phyloP scores from a whole-genome alignment of 148 eudicot species.

The Selenicereus undatus region DNA sequence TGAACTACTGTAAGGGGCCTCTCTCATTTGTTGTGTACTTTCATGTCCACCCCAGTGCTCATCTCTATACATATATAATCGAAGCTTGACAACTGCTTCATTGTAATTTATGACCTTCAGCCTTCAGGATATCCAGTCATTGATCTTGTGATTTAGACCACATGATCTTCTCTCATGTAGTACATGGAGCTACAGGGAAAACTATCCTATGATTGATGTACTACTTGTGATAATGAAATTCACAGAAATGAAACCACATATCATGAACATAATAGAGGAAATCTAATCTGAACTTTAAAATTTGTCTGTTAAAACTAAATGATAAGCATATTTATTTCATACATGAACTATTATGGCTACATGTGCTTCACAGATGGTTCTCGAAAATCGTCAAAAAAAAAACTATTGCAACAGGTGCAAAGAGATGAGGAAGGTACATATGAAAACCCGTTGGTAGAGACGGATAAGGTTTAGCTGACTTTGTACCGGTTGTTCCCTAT shows the following conservation, averaged over 20 bases:
- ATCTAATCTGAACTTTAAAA: too few species aligned
- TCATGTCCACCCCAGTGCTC: background rate
- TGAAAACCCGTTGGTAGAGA: too few species aligned
- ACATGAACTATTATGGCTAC: too few species aligned
- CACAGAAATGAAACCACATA: background rate
- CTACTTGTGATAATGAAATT: background rate
- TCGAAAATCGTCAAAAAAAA: too few species aligned
- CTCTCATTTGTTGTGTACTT: background rate
- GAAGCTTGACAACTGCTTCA: background rate
- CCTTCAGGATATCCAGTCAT: slow-evolving; percentile 8
- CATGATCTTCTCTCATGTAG: background rate
- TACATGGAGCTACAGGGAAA: background rate
- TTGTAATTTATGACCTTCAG: background rate
- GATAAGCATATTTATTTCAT: too few species aligned
- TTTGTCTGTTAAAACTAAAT: too few species aligned
- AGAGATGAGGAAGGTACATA: too few species aligned
- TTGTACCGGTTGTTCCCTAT: too few species aligned
- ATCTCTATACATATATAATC: background rate
- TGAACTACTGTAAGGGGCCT: background rate
- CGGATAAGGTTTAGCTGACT: too few species aligned
- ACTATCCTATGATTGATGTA: background rate
- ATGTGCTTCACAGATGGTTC: too few species aligned
- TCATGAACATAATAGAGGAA: too few species aligned
- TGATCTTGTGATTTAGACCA: slow-evolving; percentile 7
- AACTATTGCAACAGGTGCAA: too few species aligned